Evolutionary conservation across 2,329 filamentous ascomycete genomes (phyloP).

Genomic region (Fusarium sp.): DNA sequence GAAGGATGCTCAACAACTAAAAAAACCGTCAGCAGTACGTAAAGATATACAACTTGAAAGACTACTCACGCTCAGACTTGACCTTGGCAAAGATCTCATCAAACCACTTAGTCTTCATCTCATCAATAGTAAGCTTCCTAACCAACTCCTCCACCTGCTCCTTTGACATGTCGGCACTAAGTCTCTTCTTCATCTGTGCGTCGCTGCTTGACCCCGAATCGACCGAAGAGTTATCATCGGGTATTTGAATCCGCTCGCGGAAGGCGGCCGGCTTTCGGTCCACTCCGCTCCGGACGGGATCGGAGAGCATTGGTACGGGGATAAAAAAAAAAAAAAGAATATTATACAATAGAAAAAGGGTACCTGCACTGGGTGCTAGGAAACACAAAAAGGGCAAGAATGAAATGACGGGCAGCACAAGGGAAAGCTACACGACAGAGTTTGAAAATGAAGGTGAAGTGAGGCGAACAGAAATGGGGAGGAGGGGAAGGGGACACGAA

Average conservation of each 20-base stretch:
- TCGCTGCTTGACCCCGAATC: conserved; percentile 35
- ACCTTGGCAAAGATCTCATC: conserved; percentile 42
- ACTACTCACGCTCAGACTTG: conserved; percentile 38
- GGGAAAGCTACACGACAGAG: neutral
- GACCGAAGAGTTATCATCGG: conserved; percentile 21
- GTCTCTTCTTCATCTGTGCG: conserved; percentile 31
- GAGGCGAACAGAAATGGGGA: neutral
- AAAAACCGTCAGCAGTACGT: neutral
- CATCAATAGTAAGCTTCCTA: conserved; percentile 36
- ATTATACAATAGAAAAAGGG: neutral
- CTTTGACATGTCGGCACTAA: conserved; percentile 40
- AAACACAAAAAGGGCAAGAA: neutral
- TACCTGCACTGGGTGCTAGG: neutral
- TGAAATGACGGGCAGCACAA: neutral
- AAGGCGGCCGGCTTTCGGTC: neutral
- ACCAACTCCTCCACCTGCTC: conserved; percentile 41
- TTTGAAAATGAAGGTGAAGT: neutral
- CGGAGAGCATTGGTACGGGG: conserved; percentile 20
- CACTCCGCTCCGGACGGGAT: conserved; percentile 15
- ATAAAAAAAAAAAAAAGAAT: neutral
- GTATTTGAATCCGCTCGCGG: conserved; percentile 33
- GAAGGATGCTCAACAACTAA: conserved; percentile 34
- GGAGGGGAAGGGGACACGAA: neutral
- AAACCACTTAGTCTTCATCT: conserved; percentile 41
- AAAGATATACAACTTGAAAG: neutral